These are phyloP conservation scores for Camellia japonica DNA, from an alignment of 148 eudicot species.

Conservation along the genomic window DNA sequence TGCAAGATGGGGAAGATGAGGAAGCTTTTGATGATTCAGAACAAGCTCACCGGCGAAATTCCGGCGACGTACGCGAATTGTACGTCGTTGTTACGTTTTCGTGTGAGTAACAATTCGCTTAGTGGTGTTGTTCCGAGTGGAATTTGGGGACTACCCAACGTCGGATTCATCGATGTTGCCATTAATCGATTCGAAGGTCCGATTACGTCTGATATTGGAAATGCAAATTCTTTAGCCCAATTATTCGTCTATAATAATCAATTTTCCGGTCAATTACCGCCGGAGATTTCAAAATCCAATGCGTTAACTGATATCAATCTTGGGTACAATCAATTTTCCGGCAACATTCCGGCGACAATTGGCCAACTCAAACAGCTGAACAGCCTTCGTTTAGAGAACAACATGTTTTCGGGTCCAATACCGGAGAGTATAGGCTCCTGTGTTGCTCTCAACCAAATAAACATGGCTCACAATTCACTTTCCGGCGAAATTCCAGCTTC, in stretches of 20 bases:
- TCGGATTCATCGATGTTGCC: conserved; percentile 56
- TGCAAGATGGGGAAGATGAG: conserved; percentile 68
- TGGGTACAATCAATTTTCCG: conserved; percentile 50
- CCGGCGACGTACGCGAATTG: conserved; percentile 65
- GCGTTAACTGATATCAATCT: conserved; percentile 44
- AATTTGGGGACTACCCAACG: conserved; percentile 74
- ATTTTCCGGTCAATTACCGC: conserved; percentile 61
- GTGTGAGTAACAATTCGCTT: conserved; percentile 71
- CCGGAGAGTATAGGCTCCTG: conserved; percentile 64
- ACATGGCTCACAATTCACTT: conserved; percentile 58
- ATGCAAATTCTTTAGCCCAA: conserved; percentile 47
- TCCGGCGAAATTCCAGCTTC: conserved; percentile 60
- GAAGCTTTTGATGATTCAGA: conserved; percentile 60
- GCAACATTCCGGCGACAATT: conserved; percentile 46
- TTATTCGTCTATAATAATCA: conserved; percentile 41
- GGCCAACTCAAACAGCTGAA: conserved; percentile 47
- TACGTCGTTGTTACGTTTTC: conserved; percentile 57
- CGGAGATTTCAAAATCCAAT: conserved; percentile 47
- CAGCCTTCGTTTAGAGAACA: conserved; percentile 51
- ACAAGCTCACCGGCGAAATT: conserved; percentile 65
- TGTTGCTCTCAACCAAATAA: conserved; percentile 50
- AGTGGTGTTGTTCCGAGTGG: conserved; percentile 72
- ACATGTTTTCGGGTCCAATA: conserved; percentile 58
- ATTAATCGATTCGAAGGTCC: conserved; percentile 60
- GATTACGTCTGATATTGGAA: conserved; percentile 47